Evolutionary conservation across 2,329 filamentous ascomycete species (phyloP), one percentile per base, ranked within the genome.

Genomic region (Penicillium glabrum): DNA sequence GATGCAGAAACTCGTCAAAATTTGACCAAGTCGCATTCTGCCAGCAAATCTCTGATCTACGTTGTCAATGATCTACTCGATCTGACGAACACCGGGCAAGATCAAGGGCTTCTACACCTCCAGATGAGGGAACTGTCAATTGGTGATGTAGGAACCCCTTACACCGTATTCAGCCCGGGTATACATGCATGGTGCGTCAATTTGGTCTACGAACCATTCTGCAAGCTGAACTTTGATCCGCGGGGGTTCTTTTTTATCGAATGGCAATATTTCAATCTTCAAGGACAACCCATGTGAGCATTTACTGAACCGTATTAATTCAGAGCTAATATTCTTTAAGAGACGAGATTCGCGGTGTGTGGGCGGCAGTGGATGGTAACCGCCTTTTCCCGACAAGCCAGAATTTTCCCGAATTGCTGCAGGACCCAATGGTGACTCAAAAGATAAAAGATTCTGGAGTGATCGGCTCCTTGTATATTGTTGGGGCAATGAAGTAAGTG

Each of bases 51-150:
- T 0, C 78, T 96, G 27, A 93, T 96, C 4, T 96, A 96, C 69
- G 91, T 96, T 11, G 96, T 96, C 76, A 96, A 96, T 62, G 92
- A 96, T 70, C 80, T 96, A 1, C 80, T 96, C 0, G 92, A 96
- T 69, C 78, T 96, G 31, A 96, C 93, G 1, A 95, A 96, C 68
- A 89, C 89, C 0, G 93, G 96, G 70, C 89, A 93, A 70, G 91
- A 91, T 0, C 87, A 88, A 46, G 83, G 87, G 1, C 76, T 96
- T 3, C 83, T 93, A 68, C 5, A 41, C 5, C 19, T 41, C 6
- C 44, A 26, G 93, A 91, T 65, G 88, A 93, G 55, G 91, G 96
- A 67, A 75, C 87, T 0, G 92, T 96, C 49, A 86, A 96, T 67
- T 79, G 44, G 21, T 31, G 21, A 49, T 39, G 21, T 29, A 29